These are phyloP conservation scores for Tardiomyces digboiensis DNA, from an alignment of 1,139 yeast genomes.

Conservation along the genomic window DNA sequence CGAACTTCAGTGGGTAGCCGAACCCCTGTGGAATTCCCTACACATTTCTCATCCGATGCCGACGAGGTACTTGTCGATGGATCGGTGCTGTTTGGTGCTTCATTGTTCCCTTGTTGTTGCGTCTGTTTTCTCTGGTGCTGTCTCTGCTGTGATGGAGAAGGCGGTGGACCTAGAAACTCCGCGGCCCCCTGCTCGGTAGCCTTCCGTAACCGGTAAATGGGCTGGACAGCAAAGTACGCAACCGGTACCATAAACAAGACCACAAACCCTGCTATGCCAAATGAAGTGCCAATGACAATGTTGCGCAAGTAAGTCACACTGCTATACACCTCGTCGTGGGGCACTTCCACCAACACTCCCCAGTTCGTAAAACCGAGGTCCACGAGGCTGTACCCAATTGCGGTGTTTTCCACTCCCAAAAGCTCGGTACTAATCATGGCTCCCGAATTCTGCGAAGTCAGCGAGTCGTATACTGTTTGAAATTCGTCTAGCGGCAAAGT, in stretches of 20 bases:
- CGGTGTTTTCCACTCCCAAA: slow-evolving; percentile 34
- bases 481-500: neutral
- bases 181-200: slow-evolving; percentile 55
- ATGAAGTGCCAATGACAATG: slow-evolving; percentile 68
- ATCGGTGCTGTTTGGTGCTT: neutral
- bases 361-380: slow-evolving; percentile 46
- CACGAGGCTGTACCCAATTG: slow-evolving; percentile 64
- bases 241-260: slow-evolving; percentile 51
- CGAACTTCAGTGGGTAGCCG: neutral
- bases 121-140: neutral
- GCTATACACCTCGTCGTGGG: slow-evolving; percentile 44
- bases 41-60: slow-evolving; percentile 24
- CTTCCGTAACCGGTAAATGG: slow-evolving; percentile 68
- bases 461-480: neutral
- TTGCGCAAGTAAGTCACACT: slow-evolving; percentile 56
- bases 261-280: slow-evolving; percentile 72
- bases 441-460: neutral
- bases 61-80: slow-evolving; percentile 9
- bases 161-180: neutral
- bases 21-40: too few relatives aligned
- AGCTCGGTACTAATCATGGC: neutral
- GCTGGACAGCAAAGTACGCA: slow-evolving; percentile 79
- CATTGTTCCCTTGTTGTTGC: neutral
- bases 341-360: slow-evolving; percentile 71
- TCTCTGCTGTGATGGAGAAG: neutral